Percentiles rank a stretch among this genome's conserved stretches.
phyloP scores from a whole-genome alignment of 2,329 filamentous ascomycete genomes.

The Nannizziopsis barbatae region DNA sequence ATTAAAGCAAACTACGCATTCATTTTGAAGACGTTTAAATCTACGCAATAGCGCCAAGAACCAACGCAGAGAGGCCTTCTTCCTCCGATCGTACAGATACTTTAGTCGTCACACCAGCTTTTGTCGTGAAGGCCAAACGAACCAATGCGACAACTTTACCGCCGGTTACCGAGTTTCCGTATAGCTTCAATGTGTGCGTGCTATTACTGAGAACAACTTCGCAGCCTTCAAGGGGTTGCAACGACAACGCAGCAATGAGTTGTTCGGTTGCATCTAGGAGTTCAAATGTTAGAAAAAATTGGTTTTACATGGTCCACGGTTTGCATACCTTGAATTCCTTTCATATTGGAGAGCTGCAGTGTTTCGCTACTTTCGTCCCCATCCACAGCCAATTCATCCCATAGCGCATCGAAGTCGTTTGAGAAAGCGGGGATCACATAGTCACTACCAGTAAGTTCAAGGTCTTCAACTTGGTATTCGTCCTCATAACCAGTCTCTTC shows the following conservation, averaged over 20 bases:
- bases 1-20: conserved; percentile 1
- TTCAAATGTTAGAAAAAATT: conserved; percentile 15
- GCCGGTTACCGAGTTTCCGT: conserved; percentile 87
- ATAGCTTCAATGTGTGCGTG: conserved; percentile 88
- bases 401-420: conserved; percentile 88
- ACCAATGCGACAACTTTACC: conserved; percentile 79
- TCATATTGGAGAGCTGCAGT: conserved; percentile 72
- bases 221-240: conserved; percentile 89
- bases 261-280: conserved; percentile 77
- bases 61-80: conserved; percentile 72
- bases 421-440: conserved; percentile 91
- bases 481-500: conserved; percentile 92
- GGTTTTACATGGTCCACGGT: neutral
- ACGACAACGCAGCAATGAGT: conserved; percentile 70
- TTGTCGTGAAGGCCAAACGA: conserved; percentile 86
- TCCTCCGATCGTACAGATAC: conserved; percentile 87
- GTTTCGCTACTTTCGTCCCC: conserved; percentile 89
- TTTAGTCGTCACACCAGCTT: conserved; percentile 91
- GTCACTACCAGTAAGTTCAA: conserved; percentile 82
- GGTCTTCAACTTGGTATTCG: conserved; percentile 91
- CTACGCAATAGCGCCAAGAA: conserved; percentile 76
- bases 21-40: conserved; percentile 14
- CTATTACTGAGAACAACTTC: conserved; percentile 80
- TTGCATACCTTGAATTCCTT: conserved; percentile 71
- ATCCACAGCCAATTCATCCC: conserved; percentile 82